Conservation (phyloP, 78 protist species). For the Tieghemostelium lacteum region DNA sequence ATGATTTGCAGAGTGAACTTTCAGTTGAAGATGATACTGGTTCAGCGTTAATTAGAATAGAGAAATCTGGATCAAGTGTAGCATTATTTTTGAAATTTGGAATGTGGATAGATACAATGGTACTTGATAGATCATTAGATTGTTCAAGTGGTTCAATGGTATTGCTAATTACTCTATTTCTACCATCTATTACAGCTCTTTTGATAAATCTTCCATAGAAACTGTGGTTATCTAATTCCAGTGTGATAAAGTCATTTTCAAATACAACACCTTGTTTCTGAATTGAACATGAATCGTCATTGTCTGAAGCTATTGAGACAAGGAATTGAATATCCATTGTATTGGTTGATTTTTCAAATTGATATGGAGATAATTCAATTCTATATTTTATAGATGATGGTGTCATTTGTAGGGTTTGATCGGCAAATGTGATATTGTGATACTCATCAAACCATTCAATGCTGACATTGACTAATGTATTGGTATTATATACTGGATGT, state of each 20-base stretch:
- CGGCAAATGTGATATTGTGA: constrained; percentile 2
- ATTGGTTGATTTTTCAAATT: not conserved
- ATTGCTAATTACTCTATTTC: not conserved
- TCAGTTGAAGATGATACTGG: not conserved
- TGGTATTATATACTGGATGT: not conserved
- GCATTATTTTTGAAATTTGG: not conserved
- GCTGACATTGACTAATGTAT: not conserved
- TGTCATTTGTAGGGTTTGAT: not conserved
- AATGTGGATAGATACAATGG: not conserved
- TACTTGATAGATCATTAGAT: not conserved
- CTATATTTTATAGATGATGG: constrained; percentile 20
- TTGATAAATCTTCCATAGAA: constrained; percentile 31
- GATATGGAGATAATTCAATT: constrained; percentile 16
- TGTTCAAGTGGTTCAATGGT: not conserved
- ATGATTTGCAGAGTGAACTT: not conserved
- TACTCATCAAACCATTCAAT: not conserved
- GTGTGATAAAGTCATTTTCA: not conserved
- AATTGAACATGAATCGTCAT: not conserved
- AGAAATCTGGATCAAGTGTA: constrained; percentile 16
- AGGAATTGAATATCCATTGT: not conserved
- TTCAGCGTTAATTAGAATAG: constrained; percentile 5
- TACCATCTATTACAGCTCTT: not conserved
- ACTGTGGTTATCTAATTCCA: not conserved
- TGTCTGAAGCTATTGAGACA: not conserved
- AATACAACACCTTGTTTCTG: not conserved